Conservation (phyloP, 129 eudicot genomes). For the Centaurea solstitialis region DNA sequence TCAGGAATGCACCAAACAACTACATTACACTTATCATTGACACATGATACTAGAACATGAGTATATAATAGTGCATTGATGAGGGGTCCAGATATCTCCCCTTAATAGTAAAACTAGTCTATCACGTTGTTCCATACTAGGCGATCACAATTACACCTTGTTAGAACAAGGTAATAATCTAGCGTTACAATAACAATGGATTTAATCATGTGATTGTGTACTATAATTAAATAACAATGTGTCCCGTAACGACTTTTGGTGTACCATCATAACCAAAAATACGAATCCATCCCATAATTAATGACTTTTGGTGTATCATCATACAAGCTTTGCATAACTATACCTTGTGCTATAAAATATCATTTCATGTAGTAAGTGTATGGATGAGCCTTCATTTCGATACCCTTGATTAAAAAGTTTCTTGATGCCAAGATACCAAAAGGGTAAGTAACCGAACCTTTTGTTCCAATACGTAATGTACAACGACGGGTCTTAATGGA, state of each 20-base stretch:
- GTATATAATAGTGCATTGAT: background rate
- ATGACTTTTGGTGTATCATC: background rate
- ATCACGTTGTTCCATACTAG: background rate
- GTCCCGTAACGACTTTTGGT: background rate
- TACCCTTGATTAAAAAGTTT: background rate
- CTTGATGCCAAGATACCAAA: background rate
- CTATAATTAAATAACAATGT: background rate
- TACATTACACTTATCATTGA: background rate
- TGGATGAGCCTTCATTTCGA: background rate
- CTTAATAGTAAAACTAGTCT: background rate
- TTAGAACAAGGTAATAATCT: background rate
- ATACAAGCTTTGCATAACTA: background rate
- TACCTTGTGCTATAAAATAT: background rate
- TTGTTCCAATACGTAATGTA: background rate
- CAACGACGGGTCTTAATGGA: background rate
- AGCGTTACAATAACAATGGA: background rate
- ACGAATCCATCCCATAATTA: background rate
- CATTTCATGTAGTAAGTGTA: background rate
- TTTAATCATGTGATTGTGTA: background rate
- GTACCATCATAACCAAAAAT: background rate
- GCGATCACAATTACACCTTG: background rate
- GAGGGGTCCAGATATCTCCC: background rate
- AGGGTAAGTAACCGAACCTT: background rate
- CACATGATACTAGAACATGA: background rate
- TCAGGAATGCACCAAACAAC: background rate